These are phyloP conservation scores for Myxozyma geophila DNA, from an alignment of 805 yeast genomes.

Conservation along the genomic window DNA sequence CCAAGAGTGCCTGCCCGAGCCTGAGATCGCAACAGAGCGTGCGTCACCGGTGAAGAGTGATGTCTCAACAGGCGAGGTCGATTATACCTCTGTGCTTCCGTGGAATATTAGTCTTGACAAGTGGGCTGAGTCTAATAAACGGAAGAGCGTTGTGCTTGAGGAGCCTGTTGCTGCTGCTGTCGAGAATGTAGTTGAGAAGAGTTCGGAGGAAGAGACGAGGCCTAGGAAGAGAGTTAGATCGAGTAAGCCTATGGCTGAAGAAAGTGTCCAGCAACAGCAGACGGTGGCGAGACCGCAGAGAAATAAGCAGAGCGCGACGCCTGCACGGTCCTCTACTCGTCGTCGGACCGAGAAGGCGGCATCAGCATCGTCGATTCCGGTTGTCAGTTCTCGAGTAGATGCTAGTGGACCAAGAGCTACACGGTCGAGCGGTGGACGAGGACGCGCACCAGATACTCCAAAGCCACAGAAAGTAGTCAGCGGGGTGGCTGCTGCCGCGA, in stretches of 20 bases:
- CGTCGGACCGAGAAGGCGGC: neutral
- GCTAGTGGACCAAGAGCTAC: slow-evolving; percentile 4
- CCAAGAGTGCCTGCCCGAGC: neutral
- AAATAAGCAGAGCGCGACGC: slow-evolving; percentile 8
- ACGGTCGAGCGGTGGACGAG: neutral
- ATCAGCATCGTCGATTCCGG: slow-evolving; percentile 6
- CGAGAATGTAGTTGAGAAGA: neutral
- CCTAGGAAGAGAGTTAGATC: neutral
- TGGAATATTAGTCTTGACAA: slow-evolving; percentile 33
- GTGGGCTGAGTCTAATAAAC: slow-evolving; percentile 35
- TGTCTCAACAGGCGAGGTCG: slow-evolving; percentile 10
- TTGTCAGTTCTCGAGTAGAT: slow-evolving; percentile 2
- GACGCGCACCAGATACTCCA: slow-evolving; percentile 6
- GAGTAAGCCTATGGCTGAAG: neutral
- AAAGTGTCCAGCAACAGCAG: neutral
- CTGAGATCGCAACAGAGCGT: neutral
- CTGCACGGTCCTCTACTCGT: slow-evolving; percentile 2
- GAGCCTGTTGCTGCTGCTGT: neutral
- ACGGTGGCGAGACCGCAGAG: slow-evolving; percentile 1
- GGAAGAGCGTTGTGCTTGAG: slow-evolving; percentile 9
- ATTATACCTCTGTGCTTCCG: slow-evolving; percentile 28
- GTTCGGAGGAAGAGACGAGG: neutral
- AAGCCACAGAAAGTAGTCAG: neutral
- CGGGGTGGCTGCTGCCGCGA: neutral
- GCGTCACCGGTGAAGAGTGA: slow-evolving; percentile 1